Base-by-base conservation (phyloP, 2,329 filamentous ascomycete species). In the Colletotrichum australisinense region DNA sequence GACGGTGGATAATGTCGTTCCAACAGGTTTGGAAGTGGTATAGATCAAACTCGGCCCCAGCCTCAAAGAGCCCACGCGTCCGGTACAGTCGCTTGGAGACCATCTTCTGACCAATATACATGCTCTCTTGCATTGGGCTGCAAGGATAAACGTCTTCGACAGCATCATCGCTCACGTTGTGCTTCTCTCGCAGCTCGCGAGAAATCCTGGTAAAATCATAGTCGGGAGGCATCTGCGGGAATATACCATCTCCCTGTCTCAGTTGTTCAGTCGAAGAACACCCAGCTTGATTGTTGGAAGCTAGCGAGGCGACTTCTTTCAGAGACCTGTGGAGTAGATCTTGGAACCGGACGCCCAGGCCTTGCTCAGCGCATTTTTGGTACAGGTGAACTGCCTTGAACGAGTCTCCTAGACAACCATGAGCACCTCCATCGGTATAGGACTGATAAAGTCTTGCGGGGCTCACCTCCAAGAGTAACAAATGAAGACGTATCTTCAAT, bases 91-190 rank as follows among this genome's bases (percentile, higher is more conserved):
- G 78, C 7, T 72, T n/a, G 4, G 75, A 66, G 28, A 77, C 77
- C 46, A 74, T 65, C 12, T 64, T 73, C 22, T 81, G 77, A 9
- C 83, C 77, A 2, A 82, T 78, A 38, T 86, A 75, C 1, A 86
- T 78, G 2, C 80, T 81, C n/a, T 80, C 79, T 52, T 85, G 83
- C 68, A 84, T 77, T 0, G 82, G 78, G 2, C 82, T 80, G 74
- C 81, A 83, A 3, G 83, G 84, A n/a, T 82, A 84, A 0, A 80
- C 70, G 59, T 82, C 80, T 35, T 80, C 78, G 63, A 67, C 76
- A 7, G 69, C 76, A 74, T 78, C 30, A 6, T 3, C 22, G 8
- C 28, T 9, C 2, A 72, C 24, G 2, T 24, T 28, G 8, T 60
- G 22, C 2, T 46, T 73, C 2, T 24, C 24, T 14, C 12, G 22